These are phyloP conservation scores for Cyclostephanos invisitatus DNA, from an alignment of 108 stramenopile species.

Conservation along the genomic window DNA sequence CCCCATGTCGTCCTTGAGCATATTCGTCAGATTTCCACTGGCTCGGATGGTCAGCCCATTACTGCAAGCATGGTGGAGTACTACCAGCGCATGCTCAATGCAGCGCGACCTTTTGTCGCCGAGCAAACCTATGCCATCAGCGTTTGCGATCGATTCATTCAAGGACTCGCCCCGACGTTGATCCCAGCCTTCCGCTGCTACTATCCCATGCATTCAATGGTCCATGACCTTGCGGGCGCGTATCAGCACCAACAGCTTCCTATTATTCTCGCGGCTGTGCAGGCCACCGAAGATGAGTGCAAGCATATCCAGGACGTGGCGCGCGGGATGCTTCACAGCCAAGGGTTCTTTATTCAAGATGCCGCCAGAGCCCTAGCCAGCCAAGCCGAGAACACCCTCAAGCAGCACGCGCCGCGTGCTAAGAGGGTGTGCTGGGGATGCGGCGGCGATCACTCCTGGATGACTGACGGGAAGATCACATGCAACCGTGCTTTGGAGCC, in stretches of 20 bases:
- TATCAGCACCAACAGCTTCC: not conserved
- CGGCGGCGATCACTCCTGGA: not conserved
- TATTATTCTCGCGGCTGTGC: not conserved
- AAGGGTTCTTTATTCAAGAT: not conserved
- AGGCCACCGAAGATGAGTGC: not conserved
- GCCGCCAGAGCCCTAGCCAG: not conserved
- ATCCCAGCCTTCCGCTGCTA: not conserved
- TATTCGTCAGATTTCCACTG: not conserved
- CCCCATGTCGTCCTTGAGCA: not conserved
- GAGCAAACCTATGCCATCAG: not conserved
- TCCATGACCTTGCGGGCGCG: not conserved
- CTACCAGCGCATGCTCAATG: not conserved
- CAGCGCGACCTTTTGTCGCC: not conserved
- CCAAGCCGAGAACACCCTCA: slow-evolving; percentile 1
- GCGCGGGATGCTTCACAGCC: not conserved
- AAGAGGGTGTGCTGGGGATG: not conserved
- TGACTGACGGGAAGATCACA: not conserved
- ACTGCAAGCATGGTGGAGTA: not conserved
- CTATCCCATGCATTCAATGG: not conserved
- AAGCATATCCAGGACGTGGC: not conserved
- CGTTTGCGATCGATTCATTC: not conserved
- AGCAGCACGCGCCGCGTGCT: not conserved
- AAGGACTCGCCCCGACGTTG: not conserved
- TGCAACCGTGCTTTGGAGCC: not conserved
- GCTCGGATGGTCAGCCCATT: not conserved